Percentiles rank a stretch among this genome's conserved stretches.
Evolutionary conservation across 2,329 filamentous ascomycete genomes (phyloP).

Genomic region (Pseudogymnoascus sp.): DNA sequence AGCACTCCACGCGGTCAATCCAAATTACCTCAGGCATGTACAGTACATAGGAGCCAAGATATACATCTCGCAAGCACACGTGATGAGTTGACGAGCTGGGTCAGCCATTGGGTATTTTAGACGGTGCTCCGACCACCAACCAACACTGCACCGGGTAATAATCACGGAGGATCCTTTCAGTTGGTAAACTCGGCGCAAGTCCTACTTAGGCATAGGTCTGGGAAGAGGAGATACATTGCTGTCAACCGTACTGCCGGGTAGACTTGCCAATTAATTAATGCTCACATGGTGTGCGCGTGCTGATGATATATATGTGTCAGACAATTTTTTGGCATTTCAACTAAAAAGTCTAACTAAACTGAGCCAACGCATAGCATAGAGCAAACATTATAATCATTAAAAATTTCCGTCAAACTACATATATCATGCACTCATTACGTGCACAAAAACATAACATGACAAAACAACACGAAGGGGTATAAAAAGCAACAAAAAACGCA

Average conservation of each 20-base stretch:
- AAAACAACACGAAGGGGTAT: constrained; percentile 8
- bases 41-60: neutral
- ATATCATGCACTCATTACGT: constrained; percentile 3
- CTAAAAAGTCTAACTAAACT: constrained; percentile 1
- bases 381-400: constrained; percentile 9
- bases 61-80: neutral
- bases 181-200: neutral
- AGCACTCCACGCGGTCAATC: neutral
- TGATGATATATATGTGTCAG: neutral
- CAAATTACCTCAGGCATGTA: neutral
- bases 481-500: neutral
- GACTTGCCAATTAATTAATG: neutral
- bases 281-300: neutral
- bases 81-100: neutral
- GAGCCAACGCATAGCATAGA: constrained; percentile 1
- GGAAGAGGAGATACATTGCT: neutral
- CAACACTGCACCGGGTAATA: neutral
- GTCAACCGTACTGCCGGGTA: neutral
- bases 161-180: neutral
- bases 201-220: neutral
- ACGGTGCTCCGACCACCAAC: neutral
- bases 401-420: constrained; percentile 8
- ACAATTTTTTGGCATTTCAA: neutral
- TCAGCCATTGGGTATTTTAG: neutral
- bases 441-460: constrained; percentile 9